A percentile compares a stretch with the other conserved stretches of the same genome.
These are phyloP conservation scores for Calocybe indica DNA, from an alignment of 768 basidiomycete species.

Conservation along the genomic window DNA sequence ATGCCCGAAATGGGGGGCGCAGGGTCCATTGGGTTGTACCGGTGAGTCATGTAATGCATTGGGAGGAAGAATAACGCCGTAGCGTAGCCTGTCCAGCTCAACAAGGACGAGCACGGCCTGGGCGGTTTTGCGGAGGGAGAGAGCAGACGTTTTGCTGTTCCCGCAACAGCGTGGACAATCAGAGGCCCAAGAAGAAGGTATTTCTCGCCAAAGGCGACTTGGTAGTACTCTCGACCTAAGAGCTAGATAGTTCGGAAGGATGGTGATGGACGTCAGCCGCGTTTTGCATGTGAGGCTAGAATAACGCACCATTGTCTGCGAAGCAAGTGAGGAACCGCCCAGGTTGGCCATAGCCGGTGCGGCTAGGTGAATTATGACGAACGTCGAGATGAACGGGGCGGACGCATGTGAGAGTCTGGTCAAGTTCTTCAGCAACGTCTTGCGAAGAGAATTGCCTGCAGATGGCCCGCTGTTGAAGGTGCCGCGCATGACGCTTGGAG, in stretches of 20 bases:
- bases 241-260: constrained; percentile 37
- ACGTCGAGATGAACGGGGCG: constrained; percentile 72
- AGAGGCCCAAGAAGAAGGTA: constrained; percentile 66
- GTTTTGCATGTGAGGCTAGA: background rate
- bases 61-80: constrained; percentile 53
- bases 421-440: constrained; percentile 24
- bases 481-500: background rate
- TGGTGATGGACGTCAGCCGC: background rate
- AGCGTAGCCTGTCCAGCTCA: constrained; percentile 63
- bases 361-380: constrained; percentile 73
- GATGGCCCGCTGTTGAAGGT: background rate
- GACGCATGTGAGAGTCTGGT: constrained; percentile 61
- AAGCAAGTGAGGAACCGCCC: constrained; percentile 63
- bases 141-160: constrained; percentile 53
- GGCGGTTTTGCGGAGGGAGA: constrained; percentile 26
- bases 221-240: constrained; percentile 83
- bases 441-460: background rate
- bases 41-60: constrained; percentile 66
- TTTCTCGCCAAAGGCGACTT: constrained; percentile 62
- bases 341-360: constrained; percentile 68
- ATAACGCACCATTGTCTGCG: constrained; percentile 64
- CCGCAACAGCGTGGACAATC: constrained; percentile 54
- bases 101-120: constrained; percentile 30
- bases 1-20: constrained; percentile 47
- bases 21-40: constrained; percentile 44